Conservation (phyloP, 305 asterid species). For the Fraxinus floribunda region DNA sequence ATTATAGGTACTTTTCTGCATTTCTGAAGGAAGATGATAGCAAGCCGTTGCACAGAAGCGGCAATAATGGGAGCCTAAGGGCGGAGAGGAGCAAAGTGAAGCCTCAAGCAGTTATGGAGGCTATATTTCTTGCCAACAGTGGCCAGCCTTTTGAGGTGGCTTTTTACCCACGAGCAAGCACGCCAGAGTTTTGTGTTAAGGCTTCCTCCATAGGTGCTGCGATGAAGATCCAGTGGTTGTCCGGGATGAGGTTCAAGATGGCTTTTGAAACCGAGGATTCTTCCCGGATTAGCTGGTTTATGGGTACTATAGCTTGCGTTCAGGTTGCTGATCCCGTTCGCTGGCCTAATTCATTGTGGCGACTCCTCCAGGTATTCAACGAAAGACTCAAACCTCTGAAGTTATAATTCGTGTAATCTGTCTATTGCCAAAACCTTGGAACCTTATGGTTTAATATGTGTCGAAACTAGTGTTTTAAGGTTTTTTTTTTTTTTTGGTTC, state of each 20-base stretch:
- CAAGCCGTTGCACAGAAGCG: slow-evolving; percentile 30
- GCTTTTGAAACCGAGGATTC: slow-evolving; percentile 88
- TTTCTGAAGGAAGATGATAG: slow-evolving; percentile 53
- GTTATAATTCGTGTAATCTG: background rate
- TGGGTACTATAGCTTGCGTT: slow-evolving; percentile 72
- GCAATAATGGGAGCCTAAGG: slow-evolving; percentile 36
- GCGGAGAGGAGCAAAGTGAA: slow-evolving; percentile 58
- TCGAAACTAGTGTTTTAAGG: background rate
- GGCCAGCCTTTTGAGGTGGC: slow-evolving; percentile 79
- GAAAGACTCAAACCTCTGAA: slow-evolving; percentile 1
- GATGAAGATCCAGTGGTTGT: slow-evolving; percentile 68
- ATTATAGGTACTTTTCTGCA: slow-evolving; percentile 35
- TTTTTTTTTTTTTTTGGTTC: background rate
- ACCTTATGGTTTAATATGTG: background rate
- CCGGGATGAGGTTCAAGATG: slow-evolving; percentile 95
- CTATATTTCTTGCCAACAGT: slow-evolving; percentile 69
- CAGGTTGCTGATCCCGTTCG: slow-evolving; percentile 65
- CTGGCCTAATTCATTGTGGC: slow-evolving; percentile 91
- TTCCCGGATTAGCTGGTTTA: slow-evolving; percentile 78
- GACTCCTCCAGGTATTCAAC: slow-evolving; percentile 71
- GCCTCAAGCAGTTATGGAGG: slow-evolving; percentile 72
- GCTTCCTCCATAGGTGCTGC: slow-evolving; percentile 67
- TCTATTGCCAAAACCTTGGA: background rate
- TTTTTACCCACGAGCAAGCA: slow-evolving; percentile 75
- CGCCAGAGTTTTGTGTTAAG: slow-evolving; percentile 83